phyloP scores from a whole-genome alignment of 768 basidiomycete species.

The Mycena vulgaris region DNA sequence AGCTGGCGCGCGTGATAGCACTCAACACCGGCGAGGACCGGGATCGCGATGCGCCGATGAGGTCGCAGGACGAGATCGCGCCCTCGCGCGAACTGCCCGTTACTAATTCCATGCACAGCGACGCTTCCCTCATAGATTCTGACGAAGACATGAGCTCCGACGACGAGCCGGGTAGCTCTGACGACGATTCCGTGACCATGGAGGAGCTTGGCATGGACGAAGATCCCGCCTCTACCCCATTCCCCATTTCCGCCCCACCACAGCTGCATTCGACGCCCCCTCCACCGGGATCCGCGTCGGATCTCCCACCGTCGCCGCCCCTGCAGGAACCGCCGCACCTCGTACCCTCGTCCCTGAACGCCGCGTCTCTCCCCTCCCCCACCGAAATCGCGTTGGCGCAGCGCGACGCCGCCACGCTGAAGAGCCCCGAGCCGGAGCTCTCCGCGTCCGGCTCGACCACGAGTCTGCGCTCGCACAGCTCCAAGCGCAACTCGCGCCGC shows the following conservation, averaged over 20 bases:
- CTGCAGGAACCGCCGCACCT: constrained; percentile 40
- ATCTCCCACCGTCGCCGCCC: constrained; percentile 47
- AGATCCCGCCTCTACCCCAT: constrained; percentile 56
- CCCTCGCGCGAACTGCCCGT: constrained; percentile 81
- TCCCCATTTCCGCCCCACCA: constrained; percentile 46
- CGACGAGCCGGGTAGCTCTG: constrained; percentile 79
- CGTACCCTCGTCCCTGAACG: constrained; percentile 46
- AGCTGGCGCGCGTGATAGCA: constrained; percentile 88
- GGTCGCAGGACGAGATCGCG: constrained; percentile 71
- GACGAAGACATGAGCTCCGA: constrained; percentile 85
- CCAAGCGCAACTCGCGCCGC: constrained; percentile 71
- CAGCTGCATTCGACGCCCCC: constrained; percentile 46
- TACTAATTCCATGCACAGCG: constrained; percentile 50
- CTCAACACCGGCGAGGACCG: constrained; percentile 68
- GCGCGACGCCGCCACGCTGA: constrained; percentile 4
- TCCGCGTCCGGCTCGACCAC: constrained; percentile 37
- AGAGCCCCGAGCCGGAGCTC: constrained; percentile 46
- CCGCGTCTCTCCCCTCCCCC: constrained; percentile 48
- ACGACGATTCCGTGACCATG: constrained; percentile 78
- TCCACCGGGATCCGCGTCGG: constrained; percentile 45
- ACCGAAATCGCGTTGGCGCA: constrained; percentile 44
- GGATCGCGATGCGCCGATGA: constrained; percentile 67
- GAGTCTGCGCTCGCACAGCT: constrained; percentile 58
- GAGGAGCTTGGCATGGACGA: constrained; percentile 88
- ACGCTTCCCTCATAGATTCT: constrained; percentile 71